Base-by-base conservation (phyloP, 2,329 filamentous ascomycete genomes). In the Cyclaneusma minus region DNA sequence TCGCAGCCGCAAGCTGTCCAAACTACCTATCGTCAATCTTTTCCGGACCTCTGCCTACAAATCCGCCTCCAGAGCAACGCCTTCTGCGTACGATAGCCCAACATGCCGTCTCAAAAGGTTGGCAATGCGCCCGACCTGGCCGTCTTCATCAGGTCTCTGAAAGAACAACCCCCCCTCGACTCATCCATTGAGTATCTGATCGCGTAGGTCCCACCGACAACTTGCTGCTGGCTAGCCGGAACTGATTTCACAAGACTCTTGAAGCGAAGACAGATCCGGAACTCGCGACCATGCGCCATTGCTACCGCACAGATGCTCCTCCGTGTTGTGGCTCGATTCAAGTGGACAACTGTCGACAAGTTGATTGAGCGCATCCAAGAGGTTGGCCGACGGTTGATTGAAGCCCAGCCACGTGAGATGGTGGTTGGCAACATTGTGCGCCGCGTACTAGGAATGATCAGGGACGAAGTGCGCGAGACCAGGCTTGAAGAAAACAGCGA, bases 351-450 rank as follows among this genome's bases (percentile, higher is more conserved):
- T 49, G 75, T 84, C 24, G 68, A 72, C 25, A 72, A 76, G 42
- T 70, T 98, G 26, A 70, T 95, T 32, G 68, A 76, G 40, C 74
- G 81, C 37, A 74, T 98, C 34, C 74, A 80, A 37, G 66, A 73
- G 32, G 73, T 87, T 13, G 89, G 89, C 29, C 67, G 72, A 40
- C 69, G 73, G 29, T 62, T 98, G 22, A 74, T 79, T 18, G 69
- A 77, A 29, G 85, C 89, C 6, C 83, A 92, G 43, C 87, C 87
- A 10, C 70, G 78, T 33, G 89, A 95, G 55, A 75, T 93, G 40
- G 82, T 84, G 4, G 83, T 94, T 22, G 87, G 84, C 27, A 98
- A 98, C 45, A 85, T 98, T 39, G 82, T 94, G 24, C 73, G 85
- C 33, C 74, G 89, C 35, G 80, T 95, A 3, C 60, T 98, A 19